These are phyloP conservation scores for Apiotrichum veenhuisii DNA, from an alignment of 1,284 basidiomycete genomes.

Conservation along the genomic window DNA sequence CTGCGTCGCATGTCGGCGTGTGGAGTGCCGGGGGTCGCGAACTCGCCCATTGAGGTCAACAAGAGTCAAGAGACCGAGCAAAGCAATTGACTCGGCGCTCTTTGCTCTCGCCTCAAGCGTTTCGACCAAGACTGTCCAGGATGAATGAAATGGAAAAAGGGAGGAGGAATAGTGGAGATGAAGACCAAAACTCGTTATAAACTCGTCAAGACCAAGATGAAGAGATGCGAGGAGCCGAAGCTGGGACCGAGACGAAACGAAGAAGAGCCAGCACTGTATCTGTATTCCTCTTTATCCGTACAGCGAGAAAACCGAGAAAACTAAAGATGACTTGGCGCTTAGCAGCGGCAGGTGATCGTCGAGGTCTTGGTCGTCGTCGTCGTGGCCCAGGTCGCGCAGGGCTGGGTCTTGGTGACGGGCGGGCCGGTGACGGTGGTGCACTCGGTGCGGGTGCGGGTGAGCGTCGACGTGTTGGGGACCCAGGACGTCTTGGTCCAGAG, in stretches of 20 bases:
- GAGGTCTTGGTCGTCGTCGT: background rate
- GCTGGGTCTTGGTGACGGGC: slow-evolving; percentile 1
- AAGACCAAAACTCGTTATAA: background rate
- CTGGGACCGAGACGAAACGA: too few relatives aligned
- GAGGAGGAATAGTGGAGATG: background rate
- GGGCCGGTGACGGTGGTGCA: slow-evolving; percentile 4
- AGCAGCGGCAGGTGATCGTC: slow-evolving; percentile 1
- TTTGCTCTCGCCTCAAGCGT: too few relatives aligned
- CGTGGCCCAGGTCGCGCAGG: background rate
- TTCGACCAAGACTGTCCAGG: background rate
- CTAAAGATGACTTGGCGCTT: too few relatives aligned
- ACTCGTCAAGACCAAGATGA: background rate
- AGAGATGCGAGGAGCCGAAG: background rate
- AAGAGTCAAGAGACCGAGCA: too few relatives aligned
- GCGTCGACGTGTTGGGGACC: background rate
- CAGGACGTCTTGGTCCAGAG: slow-evolving; percentile 1
- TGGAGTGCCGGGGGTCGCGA: too few relatives aligned
- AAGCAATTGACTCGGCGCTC: too few relatives aligned
- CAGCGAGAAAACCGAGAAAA: too few relatives aligned
- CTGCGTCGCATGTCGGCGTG: too few relatives aligned
- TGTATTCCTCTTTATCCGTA: too few relatives aligned
- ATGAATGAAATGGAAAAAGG: background rate
- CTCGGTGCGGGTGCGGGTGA: background rate
- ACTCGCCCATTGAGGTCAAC: too few relatives aligned
- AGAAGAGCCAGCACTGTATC: too few relatives aligned